These are phyloP conservation scores for Aspergillus carlsbadensis DNA, from an alignment of 495 filamentous ascomycete genomes.

Conservation along the genomic window DNA sequence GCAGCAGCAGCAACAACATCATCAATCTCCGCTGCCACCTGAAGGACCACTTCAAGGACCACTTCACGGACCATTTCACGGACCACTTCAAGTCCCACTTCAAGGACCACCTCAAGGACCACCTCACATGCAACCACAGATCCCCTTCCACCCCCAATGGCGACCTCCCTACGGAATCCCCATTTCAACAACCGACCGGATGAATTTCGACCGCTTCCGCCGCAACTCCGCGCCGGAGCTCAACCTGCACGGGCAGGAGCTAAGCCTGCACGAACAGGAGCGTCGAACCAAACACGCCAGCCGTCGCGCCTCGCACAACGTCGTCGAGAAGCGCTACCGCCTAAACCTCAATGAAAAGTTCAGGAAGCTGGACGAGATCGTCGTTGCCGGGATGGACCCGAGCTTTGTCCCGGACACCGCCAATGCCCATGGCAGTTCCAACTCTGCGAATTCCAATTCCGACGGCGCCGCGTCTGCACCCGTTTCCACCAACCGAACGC, in stretches of 20 bases:
- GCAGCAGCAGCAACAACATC: neutral
- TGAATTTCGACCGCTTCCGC: neutral
- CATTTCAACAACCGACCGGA: neutral
- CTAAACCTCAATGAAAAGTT: slow-evolving; percentile 12
- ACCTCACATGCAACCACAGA: no score
- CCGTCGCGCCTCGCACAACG: slow-evolving; percentile 8
- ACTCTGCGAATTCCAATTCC: no score
- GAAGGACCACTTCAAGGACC: no score
- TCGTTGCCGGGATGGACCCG: neutral
- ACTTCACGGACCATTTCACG: no score
- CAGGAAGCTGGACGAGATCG: neutral
- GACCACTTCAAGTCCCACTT: no score
- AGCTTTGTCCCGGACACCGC: neutral
- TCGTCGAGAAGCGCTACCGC: slow-evolving; percentile 16
- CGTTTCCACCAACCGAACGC: neutral
- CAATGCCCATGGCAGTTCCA: no score
- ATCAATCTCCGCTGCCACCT: no score
- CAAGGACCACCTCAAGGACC: no score
- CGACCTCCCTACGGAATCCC: neutral
- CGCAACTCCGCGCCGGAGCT: neutral
- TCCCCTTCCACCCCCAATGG: neutral
- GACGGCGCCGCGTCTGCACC: neutral
- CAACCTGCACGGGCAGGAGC: neutral
- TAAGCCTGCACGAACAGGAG: neutral
- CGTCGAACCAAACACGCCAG: neutral